Percentiles rank a stretch among this genome's conserved stretches.
phyloP scores from a whole-genome alignment of 352 stramenopile species.

The Phytophthora pini region DNA sequence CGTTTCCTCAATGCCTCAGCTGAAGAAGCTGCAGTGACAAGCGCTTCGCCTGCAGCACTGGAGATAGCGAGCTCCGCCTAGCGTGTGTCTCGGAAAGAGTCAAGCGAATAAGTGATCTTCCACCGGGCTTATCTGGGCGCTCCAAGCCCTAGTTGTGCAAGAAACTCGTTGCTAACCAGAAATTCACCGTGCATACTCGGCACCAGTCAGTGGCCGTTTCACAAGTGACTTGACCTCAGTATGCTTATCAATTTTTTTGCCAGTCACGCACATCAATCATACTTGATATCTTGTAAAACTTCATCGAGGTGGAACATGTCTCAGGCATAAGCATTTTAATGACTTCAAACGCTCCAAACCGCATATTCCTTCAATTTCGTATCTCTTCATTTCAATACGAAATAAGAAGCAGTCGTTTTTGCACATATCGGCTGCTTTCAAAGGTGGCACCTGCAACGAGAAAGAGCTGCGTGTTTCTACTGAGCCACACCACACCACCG shows the following conservation, averaged over 20 bases:
- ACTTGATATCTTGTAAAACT: constrained; percentile 2
- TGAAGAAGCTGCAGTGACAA: constrained; percentile 5
- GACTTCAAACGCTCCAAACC: too few relatives aligned
- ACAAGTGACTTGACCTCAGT: constrained; percentile 17
- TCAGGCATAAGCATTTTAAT: neutral
- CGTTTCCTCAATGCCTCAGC: constrained; percentile 3
- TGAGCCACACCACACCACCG: constrained; percentile 20
- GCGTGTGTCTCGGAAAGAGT: constrained; percentile 16
- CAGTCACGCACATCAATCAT: constrained; percentile 1
- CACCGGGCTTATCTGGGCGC: constrained; percentile 24
- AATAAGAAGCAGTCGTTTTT: neutral
- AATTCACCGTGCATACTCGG: constrained; percentile 14
- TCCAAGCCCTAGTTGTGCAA: constrained; percentile 10
- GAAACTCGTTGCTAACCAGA: constrained; percentile 9
- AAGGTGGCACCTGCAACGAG: constrained; percentile 13
- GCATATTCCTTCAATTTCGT: too few relatives aligned
- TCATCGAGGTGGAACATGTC: neutral
- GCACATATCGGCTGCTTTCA: constrained; percentile 14
- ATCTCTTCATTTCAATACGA: constrained; percentile 1
- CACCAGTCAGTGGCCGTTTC: constrained; percentile 9
- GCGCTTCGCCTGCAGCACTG: neutral
- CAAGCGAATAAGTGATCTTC: constrained; percentile 14
- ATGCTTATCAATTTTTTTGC: constrained; percentile 24
- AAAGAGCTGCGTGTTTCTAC: constrained; percentile 17
- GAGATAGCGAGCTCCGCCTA: neutral